Base-by-base conservation (phyloP, 2,329 filamentous ascomycete genomes). In the Ophiostoma australiae region DNA sequence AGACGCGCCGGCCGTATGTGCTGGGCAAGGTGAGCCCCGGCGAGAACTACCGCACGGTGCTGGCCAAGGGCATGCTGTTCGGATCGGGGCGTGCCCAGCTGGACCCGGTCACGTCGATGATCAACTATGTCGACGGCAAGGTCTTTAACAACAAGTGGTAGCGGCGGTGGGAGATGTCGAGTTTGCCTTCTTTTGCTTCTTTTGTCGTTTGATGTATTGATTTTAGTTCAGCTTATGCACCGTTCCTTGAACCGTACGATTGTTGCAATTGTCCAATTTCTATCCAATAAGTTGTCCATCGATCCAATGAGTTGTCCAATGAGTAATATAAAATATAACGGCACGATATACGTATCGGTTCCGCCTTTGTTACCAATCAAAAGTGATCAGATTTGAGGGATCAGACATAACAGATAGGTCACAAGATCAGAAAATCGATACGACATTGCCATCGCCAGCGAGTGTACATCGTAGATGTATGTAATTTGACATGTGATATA, bases 21-120 rank as follows among this genome's bases (percentile, higher is more conserved):
- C 80, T 87, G 4, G 86, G 86, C 3, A 87, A 87, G 74, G 80
- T 87, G 13, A 81, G 78, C 31, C 85, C 85, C 0, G 85, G 86
- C 1, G 78, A 79, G 75, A 88, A 88, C 74, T 87, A 86, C 75
- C 80, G 86, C 35, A 77, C 78, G 69, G 82, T 87, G 6, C 82
- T 87, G 81, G 80, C 77, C 66, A 84, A 83, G 74, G 84, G 83
- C 3, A 82, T 85, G 77, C 74, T 78, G 3, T 87, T 87, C 77
- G 85, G 85, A 6, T 80, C 74, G 23, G 80, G 79, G 11, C 77
- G 75, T 2, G 80, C 81, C 44, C 75, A 82, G 68, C 76, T 87
- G 35, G 73, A 78, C 3, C 80, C 83, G 0, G 84, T 87, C 27
- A 83, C 77, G 68, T 81, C 85, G 73, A 76, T 87, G 80, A 76